Percentiles rank a stretch among this genome's conserved stretches.
phyloP scores from a whole-genome alignment of 176 grass and related monocot genomes.

The Thinopyrum elongatum region DNA sequence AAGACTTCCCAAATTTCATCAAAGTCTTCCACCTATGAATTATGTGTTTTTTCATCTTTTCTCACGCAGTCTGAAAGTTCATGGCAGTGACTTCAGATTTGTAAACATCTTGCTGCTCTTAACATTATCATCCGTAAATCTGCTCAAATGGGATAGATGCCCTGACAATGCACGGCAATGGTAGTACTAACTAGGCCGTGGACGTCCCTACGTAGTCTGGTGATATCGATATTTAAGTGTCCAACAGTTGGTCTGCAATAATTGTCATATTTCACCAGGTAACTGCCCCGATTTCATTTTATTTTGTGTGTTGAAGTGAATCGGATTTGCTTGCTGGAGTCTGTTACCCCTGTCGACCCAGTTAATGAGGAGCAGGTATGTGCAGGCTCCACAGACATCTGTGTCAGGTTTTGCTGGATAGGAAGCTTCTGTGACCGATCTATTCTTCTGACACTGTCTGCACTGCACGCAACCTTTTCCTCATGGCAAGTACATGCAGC shows the following conservation, averaged over 20 bases:
- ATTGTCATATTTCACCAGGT: conserved; percentile 31
- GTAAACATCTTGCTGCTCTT: neutral
- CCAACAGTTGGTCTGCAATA: conserved; percentile 25
- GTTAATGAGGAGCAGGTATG: conserved; percentile 44
- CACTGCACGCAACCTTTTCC: neutral
- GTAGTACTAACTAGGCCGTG: neutral
- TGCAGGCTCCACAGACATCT: conserved; percentile 35
- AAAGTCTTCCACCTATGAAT: neutral
- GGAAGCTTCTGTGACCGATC: conserved; percentile 39
- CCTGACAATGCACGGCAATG: neutral
- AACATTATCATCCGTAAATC: neutral
- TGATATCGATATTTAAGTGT: conserved; percentile 20
- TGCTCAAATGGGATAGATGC: conserved; percentile 1
- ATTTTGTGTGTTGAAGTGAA: conserved; percentile 20
- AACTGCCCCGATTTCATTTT: neutral
- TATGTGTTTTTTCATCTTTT: neutral
- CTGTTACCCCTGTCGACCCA: conserved; percentile 42
- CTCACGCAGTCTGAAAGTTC: neutral
- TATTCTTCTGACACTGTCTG: conserved; percentile 43
- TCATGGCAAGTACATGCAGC: conserved; percentile 4
- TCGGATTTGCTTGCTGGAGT: conserved; percentile 36
- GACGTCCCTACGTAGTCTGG: neutral
- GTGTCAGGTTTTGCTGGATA: conserved; percentile 31
- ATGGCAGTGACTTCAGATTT: neutral
- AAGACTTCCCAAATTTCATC: too few species aligned